phyloP scores from a whole-genome alignment of 179 eudicot species.

The Heliamphora pulchella region DNA sequence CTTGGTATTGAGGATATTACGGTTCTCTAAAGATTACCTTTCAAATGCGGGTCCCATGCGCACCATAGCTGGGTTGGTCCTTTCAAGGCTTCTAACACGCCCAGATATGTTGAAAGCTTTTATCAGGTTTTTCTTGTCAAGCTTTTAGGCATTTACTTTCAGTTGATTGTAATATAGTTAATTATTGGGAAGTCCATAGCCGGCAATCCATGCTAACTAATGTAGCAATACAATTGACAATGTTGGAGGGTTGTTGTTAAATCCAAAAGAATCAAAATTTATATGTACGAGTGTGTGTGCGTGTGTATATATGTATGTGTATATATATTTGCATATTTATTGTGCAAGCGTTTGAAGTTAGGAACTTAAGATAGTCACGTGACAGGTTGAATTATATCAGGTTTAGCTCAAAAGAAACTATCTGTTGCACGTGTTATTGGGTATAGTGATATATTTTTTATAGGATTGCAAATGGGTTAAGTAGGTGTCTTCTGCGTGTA shows the following conservation, averaged over 20 bases:
- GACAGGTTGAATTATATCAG: neutral
- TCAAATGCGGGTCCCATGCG: slow-evolving; percentile 98
- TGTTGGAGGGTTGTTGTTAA: slow-evolving; percentile 6
- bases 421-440: too few relatives aligned
- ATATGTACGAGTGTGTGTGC: neutral
- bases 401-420: neutral
- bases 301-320: neutral
- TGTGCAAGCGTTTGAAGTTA: neutral
- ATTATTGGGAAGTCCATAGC: neutral
- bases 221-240: neutral
- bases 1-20: slow-evolving; percentile 62
- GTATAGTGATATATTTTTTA: neutral
- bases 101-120: slow-evolving; percentile 87
- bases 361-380: neutral
- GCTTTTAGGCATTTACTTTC: neutral
- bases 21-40: slow-evolving; percentile 72
- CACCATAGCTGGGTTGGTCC: slow-evolving; percentile 76
- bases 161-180: neutral
- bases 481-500: neutral
- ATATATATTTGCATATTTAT: too few relatives aligned
- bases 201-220: neutral
- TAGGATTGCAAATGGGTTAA: neutral
- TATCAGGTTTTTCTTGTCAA: slow-evolving; percentile 48
- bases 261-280: neutral
- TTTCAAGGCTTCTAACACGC: slow-evolving; percentile 87